phyloP scores from a whole-genome alignment of 2,329 filamentous ascomycete genomes.

The Trichophyton verrucosum region DNA sequence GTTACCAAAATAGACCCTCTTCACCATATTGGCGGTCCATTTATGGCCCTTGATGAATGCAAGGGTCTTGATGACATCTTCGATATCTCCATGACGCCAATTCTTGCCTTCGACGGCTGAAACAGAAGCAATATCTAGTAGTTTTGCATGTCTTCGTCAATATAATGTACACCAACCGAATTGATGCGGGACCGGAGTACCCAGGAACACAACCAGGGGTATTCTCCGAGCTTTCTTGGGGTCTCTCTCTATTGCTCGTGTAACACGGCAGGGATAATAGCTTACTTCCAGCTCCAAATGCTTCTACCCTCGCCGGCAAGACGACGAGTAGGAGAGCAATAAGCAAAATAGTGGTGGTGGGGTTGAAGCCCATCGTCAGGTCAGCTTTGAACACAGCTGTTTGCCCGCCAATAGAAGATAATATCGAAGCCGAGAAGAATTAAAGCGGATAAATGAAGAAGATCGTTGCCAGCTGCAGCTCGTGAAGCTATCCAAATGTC shows the following conservation, averaged over 20 bases:
- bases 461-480: too few species aligned
- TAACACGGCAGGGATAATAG: neutral
- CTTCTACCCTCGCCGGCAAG: constrained; percentile 6
- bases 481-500: too few species aligned
- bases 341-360: neutral
- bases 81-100: constrained; percentile 54
- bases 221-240: neutral
- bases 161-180: neutral
- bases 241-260: neutral
- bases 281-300: constrained; percentile 14
- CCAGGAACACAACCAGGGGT: too few species aligned
- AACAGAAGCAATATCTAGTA: constrained; percentile 37
- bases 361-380: neutral
- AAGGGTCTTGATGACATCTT: constrained; percentile 67
- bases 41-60: constrained; percentile 70
- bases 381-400: neutral
- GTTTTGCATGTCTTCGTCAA: neutral
- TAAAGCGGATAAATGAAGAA: too few species aligned
- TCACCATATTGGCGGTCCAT: constrained; percentile 68
- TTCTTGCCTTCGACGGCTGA: constrained; percentile 40
- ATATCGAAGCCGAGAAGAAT: neutral
- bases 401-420: neutral
- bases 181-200: neutral
- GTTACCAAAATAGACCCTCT: constrained; percentile 73
- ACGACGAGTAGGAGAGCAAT: constrained; percentile 7